These are phyloP conservation scores for Penicillium subrubescens DNA, from an alignment of 495 filamentous ascomycete genomes.

Conservation along the genomic window DNA sequence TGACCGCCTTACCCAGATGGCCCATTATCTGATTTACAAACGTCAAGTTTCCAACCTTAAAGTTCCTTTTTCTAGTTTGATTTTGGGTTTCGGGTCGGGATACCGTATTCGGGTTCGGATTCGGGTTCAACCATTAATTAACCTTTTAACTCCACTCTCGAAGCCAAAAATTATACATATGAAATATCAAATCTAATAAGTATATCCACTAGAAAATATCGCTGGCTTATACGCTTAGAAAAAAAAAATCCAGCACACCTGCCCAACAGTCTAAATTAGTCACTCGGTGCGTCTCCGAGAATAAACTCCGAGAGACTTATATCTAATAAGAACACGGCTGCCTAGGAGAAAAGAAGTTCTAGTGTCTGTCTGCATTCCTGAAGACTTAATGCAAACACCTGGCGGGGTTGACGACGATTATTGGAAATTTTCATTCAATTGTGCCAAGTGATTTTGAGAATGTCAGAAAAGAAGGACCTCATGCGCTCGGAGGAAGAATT, in stretches of 20 bases:
- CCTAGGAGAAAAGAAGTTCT: background rate
- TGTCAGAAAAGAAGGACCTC: background rate
- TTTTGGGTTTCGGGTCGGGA: background rate
- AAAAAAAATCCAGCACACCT: background rate
- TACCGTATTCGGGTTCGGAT: constrained; percentile 2
- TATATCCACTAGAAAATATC: background rate
- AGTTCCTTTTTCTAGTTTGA: background rate
- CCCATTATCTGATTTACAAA: background rate
- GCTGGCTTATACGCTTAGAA: background rate
- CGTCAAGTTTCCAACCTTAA: background rate
- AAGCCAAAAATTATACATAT: background rate
- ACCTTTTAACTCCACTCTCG: background rate
- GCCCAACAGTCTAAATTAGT: background rate
- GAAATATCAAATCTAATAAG: background rate
- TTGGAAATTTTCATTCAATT: background rate
- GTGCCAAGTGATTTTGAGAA: background rate
- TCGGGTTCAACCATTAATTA: constrained; percentile 4
- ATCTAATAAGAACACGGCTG: background rate
- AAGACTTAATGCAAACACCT: background rate
- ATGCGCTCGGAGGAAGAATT: background rate
- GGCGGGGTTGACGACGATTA: background rate
- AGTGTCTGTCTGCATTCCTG: background rate
- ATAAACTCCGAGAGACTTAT: background rate
- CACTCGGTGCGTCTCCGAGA: background rate
- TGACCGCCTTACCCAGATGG: background rate